Evolutionary conservation across 495 filamentous ascomycete genomes (phyloP), one percentile per base, ranked within the genome.

Genomic region (Neurospora hispaniola): DNA sequence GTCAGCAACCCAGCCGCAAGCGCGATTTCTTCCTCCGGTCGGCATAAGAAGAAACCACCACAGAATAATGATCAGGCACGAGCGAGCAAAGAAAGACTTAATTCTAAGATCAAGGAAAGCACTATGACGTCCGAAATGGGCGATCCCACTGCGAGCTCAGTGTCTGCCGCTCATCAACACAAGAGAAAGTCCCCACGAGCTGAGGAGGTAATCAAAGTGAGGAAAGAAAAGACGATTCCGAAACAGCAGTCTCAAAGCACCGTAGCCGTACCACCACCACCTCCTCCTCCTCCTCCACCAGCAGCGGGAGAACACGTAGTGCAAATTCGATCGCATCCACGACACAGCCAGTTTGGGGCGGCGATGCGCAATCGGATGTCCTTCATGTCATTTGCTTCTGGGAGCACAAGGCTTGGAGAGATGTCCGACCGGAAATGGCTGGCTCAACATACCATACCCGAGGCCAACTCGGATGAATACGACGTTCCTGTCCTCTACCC

Each of bases 361-460:
- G 68, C 70, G 14, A 59, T 20, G n/a, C 62, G 70, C 14, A 79
- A 78, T 31, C 66, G 81, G 38, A 69, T 78, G 9, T 82, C 81
- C 10, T 70, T 80, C 7, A 72, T 77, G 69, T 80, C 81, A 4
- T 77, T 80, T 59, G 71, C 80, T 0, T 76, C 77, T 1, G 78
- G 76, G 43, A 82, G 80, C 76, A 82, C 81, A 23, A 80, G 78
- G 70, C 78, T 82, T 10, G 81, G 81, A 3, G 81, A 82, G 46
- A 79, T 82, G 2, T 77, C 80, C 0, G 75, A 79, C 31, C 73
- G 76, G 23, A 80, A 75, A 69, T 76, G 76, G 76, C 72, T 73
- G 10, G 72, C 76, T 7, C 71, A 73, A 43, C 71, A 76, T 27
- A 46, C 54, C 4, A 69, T 71, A 9, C 69, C 38, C 2, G 75